phyloP scores from a whole-genome alignment of 768 basidiomycete species.

The Boletus subcaerulescens region DNA sequence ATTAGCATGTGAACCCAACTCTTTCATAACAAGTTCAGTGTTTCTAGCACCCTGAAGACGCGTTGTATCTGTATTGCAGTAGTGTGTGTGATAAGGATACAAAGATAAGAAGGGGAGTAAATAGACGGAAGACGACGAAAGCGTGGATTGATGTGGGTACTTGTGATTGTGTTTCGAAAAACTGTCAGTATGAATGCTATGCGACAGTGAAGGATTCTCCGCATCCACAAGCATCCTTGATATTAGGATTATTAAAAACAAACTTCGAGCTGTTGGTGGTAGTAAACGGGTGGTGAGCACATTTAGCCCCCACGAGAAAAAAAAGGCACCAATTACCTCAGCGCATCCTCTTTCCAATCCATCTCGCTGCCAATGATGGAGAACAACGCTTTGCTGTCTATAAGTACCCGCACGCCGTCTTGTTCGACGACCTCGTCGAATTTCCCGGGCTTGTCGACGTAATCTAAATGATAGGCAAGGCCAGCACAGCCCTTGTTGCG shows the following conservation, averaged over 20 bases:
- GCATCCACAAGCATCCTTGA: conserved; percentile 92
- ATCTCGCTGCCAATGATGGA: conserved; percentile 98
- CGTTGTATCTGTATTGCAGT: conserved; percentile 11
- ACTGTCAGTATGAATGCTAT: conserved; percentile 14
- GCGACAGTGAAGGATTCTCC: conserved; percentile 84
- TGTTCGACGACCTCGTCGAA: conserved; percentile 98
- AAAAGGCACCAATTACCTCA: conserved; percentile 52
- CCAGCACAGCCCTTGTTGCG: conserved; percentile 98
- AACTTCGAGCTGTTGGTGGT: conserved; percentile 63
- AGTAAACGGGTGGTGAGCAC: conserved; percentile 1
- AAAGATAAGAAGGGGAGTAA: conserved; percentile 8
- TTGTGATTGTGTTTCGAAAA: conserved; percentile 4
- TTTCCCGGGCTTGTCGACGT: conserved; percentile 83
- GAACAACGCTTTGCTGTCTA: conserved; percentile 96
- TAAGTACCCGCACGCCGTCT: conserved; percentile 89
- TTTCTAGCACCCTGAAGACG: background rate
- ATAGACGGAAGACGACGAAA: background rate
- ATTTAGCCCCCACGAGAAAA: background rate
- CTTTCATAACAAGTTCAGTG: conserved; percentile 1
- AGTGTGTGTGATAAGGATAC: conserved; percentile 30
- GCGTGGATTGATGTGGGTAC: conserved; percentile 11
- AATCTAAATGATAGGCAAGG: conserved; percentile 82
- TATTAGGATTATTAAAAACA: conserved; percentile 86
- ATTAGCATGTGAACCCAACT: conserved; percentile 9
- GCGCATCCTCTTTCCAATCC: conserved; percentile 94